Conservation (phyloP, 2,329 filamentous ascomycete species). For the Zalaria obscura region DNA sequence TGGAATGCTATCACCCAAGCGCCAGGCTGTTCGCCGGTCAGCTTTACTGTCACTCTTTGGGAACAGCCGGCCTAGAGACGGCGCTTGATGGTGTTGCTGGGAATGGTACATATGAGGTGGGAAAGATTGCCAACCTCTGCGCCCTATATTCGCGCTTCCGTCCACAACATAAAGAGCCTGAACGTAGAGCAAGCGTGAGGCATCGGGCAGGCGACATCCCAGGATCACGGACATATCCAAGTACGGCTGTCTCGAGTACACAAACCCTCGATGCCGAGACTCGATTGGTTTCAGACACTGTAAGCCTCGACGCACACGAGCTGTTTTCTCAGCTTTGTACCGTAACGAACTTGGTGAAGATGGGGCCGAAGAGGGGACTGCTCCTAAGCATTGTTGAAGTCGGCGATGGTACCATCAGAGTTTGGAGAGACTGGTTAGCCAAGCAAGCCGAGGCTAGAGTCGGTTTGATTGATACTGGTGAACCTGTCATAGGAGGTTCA, state of each 20-base stretch:
- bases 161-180: conserved; percentile 45
- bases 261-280: conserved; percentile 1
- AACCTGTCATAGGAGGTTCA: conserved; percentile 1
- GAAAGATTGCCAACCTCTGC: conserved; percentile 37
- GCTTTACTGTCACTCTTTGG: conserved; percentile 53
- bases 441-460: conserved; percentile 15
- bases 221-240: conserved; percentile 26
- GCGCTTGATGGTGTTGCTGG: conserved; percentile 11
- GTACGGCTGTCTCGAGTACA: conserved; percentile 5
- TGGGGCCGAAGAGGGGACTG: conserved; percentile 44
- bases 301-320: conserved; percentile 55
- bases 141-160: conserved; percentile 57
- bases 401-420: conserved; percentile 51
- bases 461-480: no score
- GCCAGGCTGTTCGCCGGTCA: conserved; percentile 55
- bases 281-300: conserved; percentile 38
- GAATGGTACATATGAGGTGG: conserved; percentile 19
- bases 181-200: conserved; percentile 23
- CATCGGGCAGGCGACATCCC: conserved; percentile 34
- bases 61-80: conserved; percentile 44
- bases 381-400: conserved; percentile 53
- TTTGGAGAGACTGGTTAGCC: conserved; percentile 61
- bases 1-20: conserved; percentile 66
- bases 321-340: conserved; percentile 62
- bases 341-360: conserved; percentile 52